These are phyloP conservation scores for Microcyclospora tardicrescens DNA, from an alignment of 2,329 filamentous ascomycete genomes.

Conservation along the genomic window DNA sequence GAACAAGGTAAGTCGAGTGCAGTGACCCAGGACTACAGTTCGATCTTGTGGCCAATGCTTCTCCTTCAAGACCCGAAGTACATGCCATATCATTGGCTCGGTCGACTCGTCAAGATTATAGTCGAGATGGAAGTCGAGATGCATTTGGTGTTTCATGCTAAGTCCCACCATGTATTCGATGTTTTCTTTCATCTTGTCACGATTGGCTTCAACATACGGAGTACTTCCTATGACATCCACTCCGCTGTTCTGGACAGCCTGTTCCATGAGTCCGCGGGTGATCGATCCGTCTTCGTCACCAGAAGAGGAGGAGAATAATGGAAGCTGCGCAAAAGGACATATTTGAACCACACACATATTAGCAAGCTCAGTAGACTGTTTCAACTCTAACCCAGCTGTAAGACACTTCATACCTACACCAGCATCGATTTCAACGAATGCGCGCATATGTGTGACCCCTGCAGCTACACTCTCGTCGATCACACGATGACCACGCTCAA, in stretches of 20 bases:
- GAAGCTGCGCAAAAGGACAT: constrained; percentile 58
- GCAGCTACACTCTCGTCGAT: constrained; percentile 50
- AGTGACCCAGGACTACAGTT: constrained; percentile 53
- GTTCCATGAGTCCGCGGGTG: constrained; percentile 39
- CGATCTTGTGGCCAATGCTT: constrained; percentile 38
- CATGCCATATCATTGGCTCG: constrained; percentile 41
- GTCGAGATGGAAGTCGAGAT: constrained; percentile 60
- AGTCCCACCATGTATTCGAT: constrained; percentile 49
- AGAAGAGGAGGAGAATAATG: constrained; percentile 43
- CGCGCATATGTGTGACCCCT: constrained; percentile 56
- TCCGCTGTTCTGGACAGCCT: constrained; percentile 28
- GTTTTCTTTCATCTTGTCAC: constrained; percentile 40
- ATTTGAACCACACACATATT: constrained; percentile 49
- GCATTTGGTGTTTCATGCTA: constrained; percentile 38
- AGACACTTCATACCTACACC: constrained; percentile 47
- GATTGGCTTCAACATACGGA: constrained; percentile 52
- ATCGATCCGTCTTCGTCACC: constrained; percentile 28
- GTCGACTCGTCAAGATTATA: constrained; percentile 46
- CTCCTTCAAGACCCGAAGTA: constrained; percentile 39
- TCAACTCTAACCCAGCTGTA: constrained; percentile 44
- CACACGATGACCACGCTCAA: constrained; percentile 50
- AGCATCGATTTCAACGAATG: constrained; percentile 59
- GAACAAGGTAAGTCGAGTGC: constrained; percentile 51
- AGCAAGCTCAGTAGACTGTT: constrained; percentile 34
- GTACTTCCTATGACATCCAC: constrained; percentile 54